These are phyloP conservation scores for Leucosporidium yakuticum DNA, from an alignment of 768 basidiomycete species.

Conservation along the genomic window DNA sequence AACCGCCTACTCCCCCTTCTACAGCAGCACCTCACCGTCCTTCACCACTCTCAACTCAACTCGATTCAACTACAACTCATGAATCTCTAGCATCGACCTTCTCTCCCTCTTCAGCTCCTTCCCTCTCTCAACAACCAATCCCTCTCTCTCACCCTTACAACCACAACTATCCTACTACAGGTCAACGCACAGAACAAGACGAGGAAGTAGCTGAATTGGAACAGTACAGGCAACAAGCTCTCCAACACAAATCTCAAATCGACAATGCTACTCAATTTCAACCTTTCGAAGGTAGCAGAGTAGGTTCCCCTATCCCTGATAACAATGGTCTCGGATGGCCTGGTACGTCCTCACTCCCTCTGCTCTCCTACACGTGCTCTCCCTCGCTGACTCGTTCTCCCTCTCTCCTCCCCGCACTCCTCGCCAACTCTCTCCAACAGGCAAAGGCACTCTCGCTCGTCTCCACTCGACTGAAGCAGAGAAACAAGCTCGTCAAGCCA, in stretches of 20 bases:
- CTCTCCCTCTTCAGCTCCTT: neutral
- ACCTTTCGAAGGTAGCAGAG: neutral
- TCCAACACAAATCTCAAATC: neutral
- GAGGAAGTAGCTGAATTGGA: slow-evolving; percentile 2
- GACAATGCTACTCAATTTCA: neutral
- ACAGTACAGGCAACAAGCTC: neutral
- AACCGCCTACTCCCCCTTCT: too few relatives aligned
- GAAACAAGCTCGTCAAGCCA: slow-evolving; percentile 44
- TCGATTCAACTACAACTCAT: neutral
- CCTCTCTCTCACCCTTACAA: neutral
- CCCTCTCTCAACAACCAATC: neutral
- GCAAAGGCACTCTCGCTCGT: slow-evolving; percentile 35
- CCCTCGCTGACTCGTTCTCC: neutral
- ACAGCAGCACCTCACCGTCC: neutral
- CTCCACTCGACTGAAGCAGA: slow-evolving; percentile 27
- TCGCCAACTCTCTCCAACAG: slow-evolving; percentile 6
- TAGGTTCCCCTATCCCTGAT: neutral
- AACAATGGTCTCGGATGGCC: neutral
- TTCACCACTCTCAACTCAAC: neutral
- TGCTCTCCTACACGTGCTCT: neutral
- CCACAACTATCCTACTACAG: neutral
- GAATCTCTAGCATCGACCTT: too few relatives aligned
- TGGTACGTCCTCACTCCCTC: neutral
- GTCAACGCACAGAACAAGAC: neutral
- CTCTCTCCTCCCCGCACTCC: neutral